phyloP scores from a whole-genome alignment of 176 grass and related monocot genomes.

The Musa beccarii region DNA sequence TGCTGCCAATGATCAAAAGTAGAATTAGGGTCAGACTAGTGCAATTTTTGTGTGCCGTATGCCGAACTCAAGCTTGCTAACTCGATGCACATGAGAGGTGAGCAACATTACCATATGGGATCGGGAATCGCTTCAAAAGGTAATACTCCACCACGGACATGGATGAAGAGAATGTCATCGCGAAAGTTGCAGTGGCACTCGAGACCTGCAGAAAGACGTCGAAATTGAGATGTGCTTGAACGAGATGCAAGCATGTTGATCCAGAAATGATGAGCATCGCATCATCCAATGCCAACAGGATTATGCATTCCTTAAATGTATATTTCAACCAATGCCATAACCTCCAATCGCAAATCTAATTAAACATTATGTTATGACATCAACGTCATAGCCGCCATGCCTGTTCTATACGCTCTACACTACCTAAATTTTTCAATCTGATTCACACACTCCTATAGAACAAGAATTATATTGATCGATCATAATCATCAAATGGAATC shows the following conservation, averaged over 20 bases:
- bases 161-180: conserved; percentile 92
- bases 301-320: no score
- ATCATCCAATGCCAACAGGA: no score
- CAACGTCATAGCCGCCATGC: no score
- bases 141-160: conserved; percentile 94
- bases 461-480: neutral
- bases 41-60: neutral
- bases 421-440: no score
- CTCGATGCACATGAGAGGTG: neutral
- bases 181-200: conserved; percentile 90
- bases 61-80: neutral
- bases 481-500: neutral
- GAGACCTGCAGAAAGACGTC: conserved; percentile 52
- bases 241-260: neutral
- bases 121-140: conserved; percentile 74
- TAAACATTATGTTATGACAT: no score
- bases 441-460: neutral
- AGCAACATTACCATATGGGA: conserved; percentile 48
- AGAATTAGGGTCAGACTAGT: neutral
- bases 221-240: neutral
- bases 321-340: no score
- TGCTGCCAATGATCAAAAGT: conserved; percentile 25
- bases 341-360: no score
- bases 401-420: no score
- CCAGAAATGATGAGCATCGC: no score